A percentile compares a stretch with the other conserved stretches of the same genome.
These are phyloP conservation scores for Carex myosuroides DNA, from an alignment of 176 grass and related monocot species.

Conservation along the genomic window DNA sequence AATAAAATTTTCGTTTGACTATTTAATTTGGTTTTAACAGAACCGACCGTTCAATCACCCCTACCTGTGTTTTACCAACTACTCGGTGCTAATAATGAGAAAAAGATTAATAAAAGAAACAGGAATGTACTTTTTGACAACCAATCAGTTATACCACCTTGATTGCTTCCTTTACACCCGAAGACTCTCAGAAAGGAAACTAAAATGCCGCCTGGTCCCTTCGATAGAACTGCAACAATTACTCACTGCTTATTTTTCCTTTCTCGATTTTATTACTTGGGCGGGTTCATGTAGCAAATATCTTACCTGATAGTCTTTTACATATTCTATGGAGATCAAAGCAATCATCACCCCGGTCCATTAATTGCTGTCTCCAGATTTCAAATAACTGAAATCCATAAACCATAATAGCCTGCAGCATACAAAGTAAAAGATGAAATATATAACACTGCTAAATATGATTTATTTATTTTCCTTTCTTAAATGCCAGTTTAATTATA, in stretches of 20 bases:
- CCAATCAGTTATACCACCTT: slow-evolving; percentile 26
- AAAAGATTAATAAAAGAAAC: neutral
- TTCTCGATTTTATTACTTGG: neutral
- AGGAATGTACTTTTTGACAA: neutral
- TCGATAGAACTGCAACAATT: slow-evolving; percentile 17
- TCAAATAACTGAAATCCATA: slow-evolving; percentile 99
- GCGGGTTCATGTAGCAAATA: neutral
- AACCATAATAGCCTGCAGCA: slow-evolving; percentile 85
- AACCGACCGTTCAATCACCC: too few species aligned
- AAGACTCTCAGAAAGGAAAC: slow-evolving; percentile 26
- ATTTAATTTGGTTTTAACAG: too few species aligned
- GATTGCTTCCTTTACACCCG: slow-evolving; percentile 22
- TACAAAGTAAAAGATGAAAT: slow-evolving; percentile 28
- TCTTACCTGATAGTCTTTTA: slow-evolving; percentile 79
- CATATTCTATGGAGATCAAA: slow-evolving; percentile 64
- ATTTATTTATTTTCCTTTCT: neutral
- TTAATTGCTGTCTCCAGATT: slow-evolving; percentile 67
- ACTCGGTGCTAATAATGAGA: neutral
- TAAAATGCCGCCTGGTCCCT: slow-evolving; percentile 1
- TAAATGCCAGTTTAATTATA: neutral
- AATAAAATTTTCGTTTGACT: too few species aligned
- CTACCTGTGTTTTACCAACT: slow-evolving; percentile 5
- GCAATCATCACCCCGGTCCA: slow-evolving; percentile 52
- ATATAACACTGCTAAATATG: slow-evolving; percentile 4
- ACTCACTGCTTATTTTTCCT: slow-evolving; percentile 12